Evolutionary conservation across 1,284 basidiomycete species (phyloP), one percentile per base, ranked within the genome.

Genomic region (Schizopora paradoxa): DNA sequence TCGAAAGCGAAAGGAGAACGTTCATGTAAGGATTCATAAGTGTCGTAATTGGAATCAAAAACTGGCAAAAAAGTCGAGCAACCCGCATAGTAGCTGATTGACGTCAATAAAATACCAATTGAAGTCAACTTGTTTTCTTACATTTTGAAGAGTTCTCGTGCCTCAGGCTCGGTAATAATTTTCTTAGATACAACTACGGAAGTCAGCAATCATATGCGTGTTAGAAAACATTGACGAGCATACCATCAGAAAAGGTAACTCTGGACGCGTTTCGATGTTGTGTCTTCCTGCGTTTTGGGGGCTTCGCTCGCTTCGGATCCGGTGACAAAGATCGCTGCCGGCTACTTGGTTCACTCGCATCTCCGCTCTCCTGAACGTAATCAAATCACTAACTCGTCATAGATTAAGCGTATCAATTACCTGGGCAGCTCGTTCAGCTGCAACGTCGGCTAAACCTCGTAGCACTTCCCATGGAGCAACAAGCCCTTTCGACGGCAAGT

Each of bases 41-140:
- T 90, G 61, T 94, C 91, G 16, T 76, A 69, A 31, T 67, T 72
- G 3, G 72, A 75, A 63, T 94, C 89, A 57, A 91, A 92, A 18
- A 92, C 81, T 27, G 91, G 86, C 60, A 93, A 66, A 63, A 93
- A 94, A 26, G 90, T 92, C 19, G 86, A 91, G 56, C 90, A 93
- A 21, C 91, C 87, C 35, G 81, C 74, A 63, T 87, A 94, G 63
- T 87, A 93, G 61, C 87, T 90, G 45, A 18, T 45, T 16, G 22
- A 33, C 5, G 26, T 29, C 25, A 8, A 39, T 47, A 33, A 53
- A 23, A 2, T 31, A 41, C 35, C 27, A n/a, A 50, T 21, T 14
- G 29, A 44, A 44, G 46, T 43, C 49, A 52, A 43, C 37, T 28
- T 38, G 37, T 48, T 13, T 31, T 69, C 76, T 49, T 53, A 91